Evolutionary conservation across 768 basidiomycete species (phyloP).

Genomic region (Kondoa malvinella): DNA sequence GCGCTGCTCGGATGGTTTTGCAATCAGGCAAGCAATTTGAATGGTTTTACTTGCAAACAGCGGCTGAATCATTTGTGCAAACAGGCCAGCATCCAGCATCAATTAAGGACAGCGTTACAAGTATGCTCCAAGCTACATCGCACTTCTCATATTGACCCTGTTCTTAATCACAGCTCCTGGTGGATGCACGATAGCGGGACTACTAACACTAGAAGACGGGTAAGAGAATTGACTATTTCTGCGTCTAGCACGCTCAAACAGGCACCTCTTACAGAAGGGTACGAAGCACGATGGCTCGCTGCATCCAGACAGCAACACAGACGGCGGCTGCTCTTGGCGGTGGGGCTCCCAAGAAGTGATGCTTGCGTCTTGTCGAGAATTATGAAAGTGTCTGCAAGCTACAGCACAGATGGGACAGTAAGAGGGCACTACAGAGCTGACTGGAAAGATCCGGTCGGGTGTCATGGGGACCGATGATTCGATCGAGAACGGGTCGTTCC

Average conservation of each 20-base stretch:
- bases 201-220: constrained; percentile 86
- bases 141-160: background rate
- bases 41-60: background rate
- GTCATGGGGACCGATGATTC: too few species aligned
- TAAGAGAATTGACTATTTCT: background rate
- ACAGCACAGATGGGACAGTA: too few species aligned
- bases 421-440: too few species aligned
- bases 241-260: background rate
- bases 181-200: constrained; percentile 94
- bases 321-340: constrained; percentile 63
- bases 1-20: constrained; percentile 86
- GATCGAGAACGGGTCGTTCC: too few species aligned
- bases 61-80: background rate
- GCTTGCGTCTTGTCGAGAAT: background rate
- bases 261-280: constrained; percentile 36
- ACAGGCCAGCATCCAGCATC: constrained; percentile 75
- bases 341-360: constrained; percentile 9
- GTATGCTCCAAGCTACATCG: constrained; percentile 41
- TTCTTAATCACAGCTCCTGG: constrained; percentile 56
- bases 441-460: too few species aligned
- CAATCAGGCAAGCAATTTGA: constrained; percentile 36
- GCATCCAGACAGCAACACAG: constrained; percentile 83
- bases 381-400: too few species aligned
- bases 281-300: constrained; percentile 81
- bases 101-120: constrained; percentile 93